Percentiles rank a stretch among this genome's conserved stretches.
These are phyloP conservation scores for Talaromyces islandicus DNA, from an alignment of 2,329 filamentous ascomycete species.

Conservation along the genomic window DNA sequence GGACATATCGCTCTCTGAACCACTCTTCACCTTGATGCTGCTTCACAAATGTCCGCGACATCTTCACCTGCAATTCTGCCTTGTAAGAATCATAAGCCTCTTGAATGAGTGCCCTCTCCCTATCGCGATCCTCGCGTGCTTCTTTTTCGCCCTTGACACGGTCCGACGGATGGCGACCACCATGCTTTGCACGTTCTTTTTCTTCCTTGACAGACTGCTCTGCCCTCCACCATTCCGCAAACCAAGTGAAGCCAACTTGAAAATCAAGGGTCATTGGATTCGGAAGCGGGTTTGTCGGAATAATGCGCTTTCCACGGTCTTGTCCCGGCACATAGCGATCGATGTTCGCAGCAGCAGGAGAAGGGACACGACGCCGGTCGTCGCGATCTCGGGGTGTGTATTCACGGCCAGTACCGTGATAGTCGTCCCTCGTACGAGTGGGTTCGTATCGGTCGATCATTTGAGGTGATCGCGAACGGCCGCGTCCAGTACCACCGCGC, in stretches of 20 bases:
- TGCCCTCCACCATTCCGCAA: slow-evolving; percentile 62
- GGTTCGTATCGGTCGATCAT: slow-evolving; percentile 62
- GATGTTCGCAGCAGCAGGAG: slow-evolving; percentile 53
- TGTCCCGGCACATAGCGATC: slow-evolving; percentile 62
- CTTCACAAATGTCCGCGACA: slow-evolving; percentile 84
- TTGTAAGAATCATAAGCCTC: slow-evolving; percentile 62
- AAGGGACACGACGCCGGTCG: slow-evolving; percentile 52
- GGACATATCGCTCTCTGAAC: slow-evolving; percentile 93
- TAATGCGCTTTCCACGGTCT: slow-evolving; percentile 47
- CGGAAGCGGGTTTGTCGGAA: slow-evolving; percentile 52
- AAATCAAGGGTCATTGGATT: slow-evolving; percentile 60
- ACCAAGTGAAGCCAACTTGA: slow-evolving; percentile 63
- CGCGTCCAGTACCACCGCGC: slow-evolving; percentile 32
- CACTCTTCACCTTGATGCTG: slow-evolving; percentile 95
- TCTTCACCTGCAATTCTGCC: slow-evolving; percentile 59
- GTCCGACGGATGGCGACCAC: slow-evolving; percentile 49
- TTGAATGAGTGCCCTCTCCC: slow-evolving; percentile 58
- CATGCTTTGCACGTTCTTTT: slow-evolving; percentile 55
- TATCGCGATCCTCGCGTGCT: slow-evolving; percentile 56
- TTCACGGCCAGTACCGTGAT: slow-evolving; percentile 43
- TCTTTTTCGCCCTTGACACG: slow-evolving; percentile 58
- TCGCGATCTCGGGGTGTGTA: slow-evolving; percentile 48
- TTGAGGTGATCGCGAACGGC: slow-evolving; percentile 55
- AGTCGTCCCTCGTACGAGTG: slow-evolving; percentile 52
- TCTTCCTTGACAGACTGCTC: slow-evolving; percentile 60